Evolutionary conservation across 2,329 filamentous ascomycete species (phyloP), one percentile per base, ranked within the genome.

Genomic region (Aphanocladium album): DNA sequence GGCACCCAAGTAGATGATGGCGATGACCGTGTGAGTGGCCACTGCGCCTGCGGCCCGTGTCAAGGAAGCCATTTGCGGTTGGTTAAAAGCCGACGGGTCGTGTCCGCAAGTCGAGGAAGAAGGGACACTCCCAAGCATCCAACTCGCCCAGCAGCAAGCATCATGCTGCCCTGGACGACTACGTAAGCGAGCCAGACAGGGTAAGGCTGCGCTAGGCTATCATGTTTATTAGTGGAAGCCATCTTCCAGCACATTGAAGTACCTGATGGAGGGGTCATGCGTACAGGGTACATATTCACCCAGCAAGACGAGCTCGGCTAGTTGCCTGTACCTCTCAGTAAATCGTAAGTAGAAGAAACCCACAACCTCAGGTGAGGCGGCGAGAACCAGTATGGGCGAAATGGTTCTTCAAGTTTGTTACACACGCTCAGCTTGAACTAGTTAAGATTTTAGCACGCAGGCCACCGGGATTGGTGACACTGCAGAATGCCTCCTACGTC

Each of bases 1-100:
- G 56, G 53, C 64, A 41, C 65, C 64, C 43, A 65, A 27, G 52
- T 63, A 64, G 47, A 60, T 56, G 58, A 64, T 49, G 56, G 43
- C 35, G 5, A 62, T 51, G 51, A 62, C 55, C 8, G 33, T 49
- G 17, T 39, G 8, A 14, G 33, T 57, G 11, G 55, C 45, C 43
- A 21, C 45, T 25, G 30, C 30, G 33, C 45, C 55, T 7, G 45
- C 19, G n/a, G 55, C 17, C 45, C 45, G 45, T 50, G 55, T 19
- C 23, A 57, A 16, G 16, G 33, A 7, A 14, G 33, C 21, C 52
- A 30, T 21, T 33, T 39, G 17, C 14, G 16, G 33, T 39, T 17
- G 6, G 19, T 46, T 25, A 12, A 14, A 14, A 21, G 19, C 19
- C 6, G 19, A 19, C 11, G 21, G 3, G 21, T 14, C 21, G 43